Base-by-base conservation (phyloP, 805 yeast genomes). In the Barnettozyma sp. region DNA sequence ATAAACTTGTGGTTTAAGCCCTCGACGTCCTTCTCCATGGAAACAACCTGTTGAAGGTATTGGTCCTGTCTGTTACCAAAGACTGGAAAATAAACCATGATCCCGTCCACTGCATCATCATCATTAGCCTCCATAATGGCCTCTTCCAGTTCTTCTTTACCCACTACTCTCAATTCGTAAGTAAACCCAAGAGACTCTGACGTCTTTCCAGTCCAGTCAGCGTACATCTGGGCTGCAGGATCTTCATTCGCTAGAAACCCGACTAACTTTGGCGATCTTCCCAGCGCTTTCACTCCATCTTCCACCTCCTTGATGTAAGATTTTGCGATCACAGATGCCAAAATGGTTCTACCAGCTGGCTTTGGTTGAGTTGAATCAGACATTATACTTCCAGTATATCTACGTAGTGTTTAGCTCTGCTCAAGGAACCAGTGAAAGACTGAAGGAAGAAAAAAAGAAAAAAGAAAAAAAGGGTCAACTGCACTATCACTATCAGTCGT, bases 41-140 rank as follows among this genome's bases (percentile, higher is more conserved):
- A 66, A 14, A 92, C 88, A 42, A 87, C 82, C 62, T 92, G 97
- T 63, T 92, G 97, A 39, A 92, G 62, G 58, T 92, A 92, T 60
- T 84, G 95, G 60, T 92, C 98, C 62, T 92, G 97, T 40, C 84
- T 75, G 55, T 85, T 84, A 4, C 95, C 96, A 60, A 85, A 92
- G 3, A 92, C 97, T 0, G 98, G 98, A 72, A 90, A 92, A 59
- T 92, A 92, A 12, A 92, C 90, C 83, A 92, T 87, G 46, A 92
- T 92, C 17, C 97, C 98, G 55, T 87, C 79, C 26, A 90, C 84
- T 1, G 56, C 48, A 37, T 71, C 74, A 52, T 88, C 90, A 20
- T 67, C 65, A 57, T 92, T 92, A 40, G 97, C 96, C 27, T 72
- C 76, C 31, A 87, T 72, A 41, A 92, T 76, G 22, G 76, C 78